These are phyloP conservation scores for Corynespora cassiicola DNA, from an alignment of 2,329 filamentous ascomycete genomes.

Conservation along the genomic window DNA sequence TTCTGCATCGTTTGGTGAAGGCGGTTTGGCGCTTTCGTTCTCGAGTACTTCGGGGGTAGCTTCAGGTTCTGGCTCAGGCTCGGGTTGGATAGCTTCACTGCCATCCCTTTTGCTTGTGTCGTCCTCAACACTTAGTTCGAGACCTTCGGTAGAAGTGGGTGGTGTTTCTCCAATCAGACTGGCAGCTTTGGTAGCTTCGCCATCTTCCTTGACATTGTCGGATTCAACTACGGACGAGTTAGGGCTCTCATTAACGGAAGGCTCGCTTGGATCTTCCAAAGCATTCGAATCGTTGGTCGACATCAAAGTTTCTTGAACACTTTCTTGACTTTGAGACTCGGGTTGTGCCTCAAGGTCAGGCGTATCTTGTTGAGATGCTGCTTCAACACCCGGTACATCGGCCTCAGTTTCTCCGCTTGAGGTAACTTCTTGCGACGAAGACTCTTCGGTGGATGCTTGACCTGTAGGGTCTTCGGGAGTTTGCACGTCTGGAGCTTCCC, in stretches of 20 bases:
- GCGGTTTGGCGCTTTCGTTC: background rate
- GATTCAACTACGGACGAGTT: too few relatives aligned
- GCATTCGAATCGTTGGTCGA: background rate
- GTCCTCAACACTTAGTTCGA: too few relatives aligned
- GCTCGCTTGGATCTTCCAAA: too few relatives aligned
- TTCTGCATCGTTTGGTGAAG: background rate
- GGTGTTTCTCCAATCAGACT: too few relatives aligned
- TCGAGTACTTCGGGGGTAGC: constrained; percentile 3
- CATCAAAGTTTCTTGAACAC: background rate
- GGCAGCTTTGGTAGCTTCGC: too few relatives aligned
- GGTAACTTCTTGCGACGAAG: background rate
- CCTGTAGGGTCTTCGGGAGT: background rate
- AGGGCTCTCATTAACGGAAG: too few relatives aligned
- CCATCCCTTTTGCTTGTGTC: too few relatives aligned
- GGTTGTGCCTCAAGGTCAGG: constrained; percentile 7
- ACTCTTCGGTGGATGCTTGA: background rate
- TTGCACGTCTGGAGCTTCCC: too few relatives aligned
- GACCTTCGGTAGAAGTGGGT: too few relatives aligned
- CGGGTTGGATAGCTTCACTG: too few relatives aligned
- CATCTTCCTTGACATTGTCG: too few relatives aligned
- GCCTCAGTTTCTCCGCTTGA: constrained; percentile 1
- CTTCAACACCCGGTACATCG: constrained; percentile 1
- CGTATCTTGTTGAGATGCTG: constrained; percentile 6
- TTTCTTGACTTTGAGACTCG: constrained; percentile 3
- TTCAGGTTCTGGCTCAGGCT: constrained; percentile 5